phyloP scores from a whole-genome alignment of 768 basidiomycete genomes.

The Mrakia hoshinonis region DNA sequence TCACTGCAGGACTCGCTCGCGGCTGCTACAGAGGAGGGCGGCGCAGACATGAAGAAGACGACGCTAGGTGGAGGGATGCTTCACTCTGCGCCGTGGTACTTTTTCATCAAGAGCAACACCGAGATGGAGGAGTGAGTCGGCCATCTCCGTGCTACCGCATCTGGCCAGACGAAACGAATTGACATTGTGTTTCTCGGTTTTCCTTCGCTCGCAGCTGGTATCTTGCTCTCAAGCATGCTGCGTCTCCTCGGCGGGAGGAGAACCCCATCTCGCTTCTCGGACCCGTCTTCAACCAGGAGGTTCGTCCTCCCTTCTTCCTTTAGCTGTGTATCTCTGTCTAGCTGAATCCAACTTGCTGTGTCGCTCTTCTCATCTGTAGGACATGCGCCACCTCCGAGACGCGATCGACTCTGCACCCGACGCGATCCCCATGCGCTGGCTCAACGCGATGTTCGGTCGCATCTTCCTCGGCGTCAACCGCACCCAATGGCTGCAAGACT shows the following conservation, averaged over 20 bases:
- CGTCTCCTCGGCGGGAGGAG: conserved; percentile 28
- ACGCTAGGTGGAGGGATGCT: conserved; percentile 38
- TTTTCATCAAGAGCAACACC: conserved; percentile 76
- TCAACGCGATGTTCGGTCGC: conserved; percentile 87
- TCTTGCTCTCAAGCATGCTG: conserved; percentile 64
- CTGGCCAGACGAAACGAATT: not conserved
- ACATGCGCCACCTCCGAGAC: conserved; percentile 74
- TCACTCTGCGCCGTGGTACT: conserved; percentile 67
- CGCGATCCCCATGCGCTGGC: conserved; percentile 93
- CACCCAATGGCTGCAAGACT: conserved; percentile 64
- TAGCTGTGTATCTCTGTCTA: conserved; percentile 33
- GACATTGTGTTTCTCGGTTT: not conserved
- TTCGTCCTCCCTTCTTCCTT: not conserved
- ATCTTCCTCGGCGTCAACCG: conserved; percentile 86
- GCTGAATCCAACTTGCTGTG: conserved; percentile 51
- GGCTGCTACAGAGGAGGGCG: conserved; percentile 40
- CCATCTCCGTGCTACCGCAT: conserved; percentile 37
- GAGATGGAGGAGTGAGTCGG: conserved; percentile 90
- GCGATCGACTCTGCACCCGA: conserved; percentile 89
- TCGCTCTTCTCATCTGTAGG: conserved; percentile 60
- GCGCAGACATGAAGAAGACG: conserved; percentile 45
- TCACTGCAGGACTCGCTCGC: not conserved
- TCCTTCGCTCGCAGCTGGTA: conserved; percentile 38
- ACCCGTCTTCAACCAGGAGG: conserved; percentile 43
- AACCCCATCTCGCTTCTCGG: conserved; percentile 48